These are phyloP conservation scores for Aspergillus floridensis DNA, from an alignment of 2,329 filamentous ascomycete genomes.

Conservation along the genomic window DNA sequence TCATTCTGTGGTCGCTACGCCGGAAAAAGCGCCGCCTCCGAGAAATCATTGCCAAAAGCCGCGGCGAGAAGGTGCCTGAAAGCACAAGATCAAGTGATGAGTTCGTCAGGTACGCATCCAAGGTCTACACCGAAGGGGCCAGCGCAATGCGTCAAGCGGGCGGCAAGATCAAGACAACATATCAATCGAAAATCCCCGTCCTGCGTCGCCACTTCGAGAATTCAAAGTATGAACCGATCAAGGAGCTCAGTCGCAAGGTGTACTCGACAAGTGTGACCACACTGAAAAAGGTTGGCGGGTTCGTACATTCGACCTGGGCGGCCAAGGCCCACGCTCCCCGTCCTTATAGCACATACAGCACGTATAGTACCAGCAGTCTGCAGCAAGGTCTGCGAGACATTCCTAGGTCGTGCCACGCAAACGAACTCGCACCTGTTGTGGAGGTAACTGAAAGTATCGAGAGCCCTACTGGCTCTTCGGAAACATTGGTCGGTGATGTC, in stretches of 20 bases:
- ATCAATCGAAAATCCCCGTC: not conserved
- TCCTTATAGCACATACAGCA: not conserved
- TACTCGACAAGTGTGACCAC: not conserved
- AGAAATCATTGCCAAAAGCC: not conserved
- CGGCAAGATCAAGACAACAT: not conserved
- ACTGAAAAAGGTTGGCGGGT: not conserved
- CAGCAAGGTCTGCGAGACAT: not conserved
- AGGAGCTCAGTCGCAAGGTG: not conserved
- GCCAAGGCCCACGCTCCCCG: not conserved
- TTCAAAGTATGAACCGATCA: not conserved
- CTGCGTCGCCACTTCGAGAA: not conserved
- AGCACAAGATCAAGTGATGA: not conserved
- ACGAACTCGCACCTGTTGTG: not conserved
- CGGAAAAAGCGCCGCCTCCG: not conserved
- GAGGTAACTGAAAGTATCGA: not conserved
- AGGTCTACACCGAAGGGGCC: not conserved
- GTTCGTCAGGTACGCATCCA: not conserved
- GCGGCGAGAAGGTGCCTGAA: not conserved
- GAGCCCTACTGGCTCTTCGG: not conserved
- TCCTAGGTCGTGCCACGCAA: not conserved
- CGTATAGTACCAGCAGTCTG: not conserved
- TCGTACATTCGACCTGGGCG: not conserved
- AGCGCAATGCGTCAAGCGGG: not conserved
- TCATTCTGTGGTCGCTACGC: not conserved
- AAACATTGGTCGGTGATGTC: constrained; percentile 4